phyloP scores from a whole-genome alignment of 306 rosid genomes.

The Lupinus albus region DNA sequence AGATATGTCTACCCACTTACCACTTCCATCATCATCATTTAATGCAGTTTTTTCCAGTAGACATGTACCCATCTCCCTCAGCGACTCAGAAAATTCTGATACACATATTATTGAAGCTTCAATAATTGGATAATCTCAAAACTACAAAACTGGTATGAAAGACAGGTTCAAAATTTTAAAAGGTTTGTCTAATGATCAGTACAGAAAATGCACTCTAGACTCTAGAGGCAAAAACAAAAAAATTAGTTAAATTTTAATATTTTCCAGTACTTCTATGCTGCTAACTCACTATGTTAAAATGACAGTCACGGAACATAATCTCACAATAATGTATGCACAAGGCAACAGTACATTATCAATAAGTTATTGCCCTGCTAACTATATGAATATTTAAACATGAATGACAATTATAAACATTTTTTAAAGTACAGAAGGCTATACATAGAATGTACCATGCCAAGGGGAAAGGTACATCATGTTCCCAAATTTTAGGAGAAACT shows the following conservation, averaged over 20 bases:
- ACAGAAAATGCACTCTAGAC: not conserved
- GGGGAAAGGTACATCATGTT: not conserved
- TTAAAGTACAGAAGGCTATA: conserved; percentile 6
- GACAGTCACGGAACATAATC: conserved; percentile 6
- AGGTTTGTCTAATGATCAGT: conserved; percentile 8
- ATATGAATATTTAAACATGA: not conserved
- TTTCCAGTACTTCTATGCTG: conserved; percentile 12
- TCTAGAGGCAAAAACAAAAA: not conserved
- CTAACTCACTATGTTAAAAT: conserved; percentile 21
- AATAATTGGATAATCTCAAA: conserved; percentile 6
- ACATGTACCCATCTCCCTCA: conserved; percentile 85
- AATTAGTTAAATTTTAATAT: not conserved
- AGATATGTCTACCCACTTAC: conserved; percentile 54
- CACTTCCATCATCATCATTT: conserved; percentile 60
- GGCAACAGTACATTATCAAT: conserved; percentile 8
- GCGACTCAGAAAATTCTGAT: conserved; percentile 86
- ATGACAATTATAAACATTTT: conserved; percentile 13
- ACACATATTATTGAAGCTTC: conserved; percentile 34
- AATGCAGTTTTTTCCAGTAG: conserved; percentile 61
- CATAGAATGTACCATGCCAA: not conserved
- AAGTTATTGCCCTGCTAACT: conserved; percentile 5
- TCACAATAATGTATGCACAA: conserved; percentile 15
- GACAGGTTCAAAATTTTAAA: no score
- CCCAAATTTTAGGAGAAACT: conserved; percentile 23
- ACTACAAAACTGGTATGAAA: conserved; percentile 18